Evolutionary conservation across 495 filamentous ascomycete genomes (phyloP).

Genomic region (Aspergillus olivimuriae): DNA sequence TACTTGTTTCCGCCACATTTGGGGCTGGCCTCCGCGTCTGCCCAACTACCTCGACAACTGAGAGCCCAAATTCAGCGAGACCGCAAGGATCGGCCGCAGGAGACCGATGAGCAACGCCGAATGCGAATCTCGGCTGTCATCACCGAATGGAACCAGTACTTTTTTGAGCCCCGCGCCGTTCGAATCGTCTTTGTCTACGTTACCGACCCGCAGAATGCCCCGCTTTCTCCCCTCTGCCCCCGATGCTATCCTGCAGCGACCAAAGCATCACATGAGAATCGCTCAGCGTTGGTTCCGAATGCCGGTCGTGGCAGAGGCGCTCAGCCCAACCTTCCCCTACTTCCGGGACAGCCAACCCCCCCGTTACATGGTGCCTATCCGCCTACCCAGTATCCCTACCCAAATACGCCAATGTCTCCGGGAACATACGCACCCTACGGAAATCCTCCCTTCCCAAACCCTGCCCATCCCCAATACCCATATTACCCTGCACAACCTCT

Average conservation of each 20-base stretch:
- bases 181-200: slow-evolving; percentile 35
- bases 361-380: neutral
- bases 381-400: slow-evolving; percentile 12
- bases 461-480: slow-evolving; percentile 19
- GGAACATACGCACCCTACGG: slow-evolving; percentile 19
- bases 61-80: slow-evolving; percentile 38
- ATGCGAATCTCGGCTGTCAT: slow-evolving; percentile 37
- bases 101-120: slow-evolving; percentile 37
- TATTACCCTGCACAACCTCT: slow-evolving; percentile 19
- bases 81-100: slow-evolving; percentile 37
- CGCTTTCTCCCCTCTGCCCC: slow-evolving; percentile 36
- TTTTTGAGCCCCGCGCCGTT: slow-evolving; percentile 39
- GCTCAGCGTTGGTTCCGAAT: slow-evolving; percentile 5
- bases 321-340: slow-evolving; percentile 7
- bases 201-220: slow-evolving; percentile 31
- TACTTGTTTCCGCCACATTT: slow-evolving; percentile 40
- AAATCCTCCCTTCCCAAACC: slow-evolving; percentile 13
- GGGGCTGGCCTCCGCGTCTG: slow-evolving; percentile 33
- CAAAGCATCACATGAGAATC: slow-evolving; percentile 20
- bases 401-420: slow-evolving; percentile 7
- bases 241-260: slow-evolving; percentile 41
- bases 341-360: slow-evolving; percentile 9
- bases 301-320: slow-evolving; percentile 6
- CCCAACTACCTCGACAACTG: slow-evolving; percentile 34
- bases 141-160: slow-evolving; percentile 47